A percentile compares a stretch with the other conserved stretches of the same genome.
phyloP scores from a whole-genome alignment of 371 early-diverging fungal species.

The Mortierella sp. region DNA sequence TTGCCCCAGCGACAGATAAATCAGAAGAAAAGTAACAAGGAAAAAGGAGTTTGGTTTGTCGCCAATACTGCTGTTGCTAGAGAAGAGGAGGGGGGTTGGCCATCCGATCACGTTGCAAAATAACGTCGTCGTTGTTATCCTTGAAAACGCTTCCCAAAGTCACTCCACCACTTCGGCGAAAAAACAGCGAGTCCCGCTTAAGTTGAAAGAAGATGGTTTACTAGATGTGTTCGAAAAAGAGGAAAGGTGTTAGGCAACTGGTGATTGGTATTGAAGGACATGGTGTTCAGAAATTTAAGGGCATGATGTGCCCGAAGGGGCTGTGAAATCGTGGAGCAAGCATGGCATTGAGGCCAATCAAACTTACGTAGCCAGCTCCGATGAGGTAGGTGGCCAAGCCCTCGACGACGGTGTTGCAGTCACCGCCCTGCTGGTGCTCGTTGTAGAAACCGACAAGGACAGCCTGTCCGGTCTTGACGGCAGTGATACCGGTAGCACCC shows the following conservation, averaged over 20 bases:
- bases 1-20: too few relatives aligned
- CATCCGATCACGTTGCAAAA: not conserved
- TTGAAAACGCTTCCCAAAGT: not conserved
- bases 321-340: not conserved
- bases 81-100: too few relatives aligned
- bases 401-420: slow-evolving; percentile 85
- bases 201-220: not conserved
- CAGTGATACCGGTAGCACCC: slow-evolving; percentile 78
- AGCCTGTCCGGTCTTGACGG: slow-evolving; percentile 88
- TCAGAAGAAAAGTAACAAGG: too few relatives aligned
- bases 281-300: not conserved
- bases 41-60: not conserved
- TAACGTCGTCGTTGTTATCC: not conserved
- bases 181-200: not conserved
- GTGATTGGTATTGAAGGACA: not conserved
- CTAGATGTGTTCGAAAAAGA: not conserved
- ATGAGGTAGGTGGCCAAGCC: slow-evolving; percentile 88
- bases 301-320: not conserved
- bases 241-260: too few relatives aligned
- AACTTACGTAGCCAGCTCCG: slow-evolving; percentile 75
- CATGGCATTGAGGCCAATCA: not conserved
- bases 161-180: not conserved
- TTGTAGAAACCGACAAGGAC: slow-evolving; percentile 83
- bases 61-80: not conserved
- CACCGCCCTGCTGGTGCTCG: slow-evolving; percentile 78